Base-by-base conservation (phyloP, 331 rosid genomes). In the Malus hybrid region DNA sequence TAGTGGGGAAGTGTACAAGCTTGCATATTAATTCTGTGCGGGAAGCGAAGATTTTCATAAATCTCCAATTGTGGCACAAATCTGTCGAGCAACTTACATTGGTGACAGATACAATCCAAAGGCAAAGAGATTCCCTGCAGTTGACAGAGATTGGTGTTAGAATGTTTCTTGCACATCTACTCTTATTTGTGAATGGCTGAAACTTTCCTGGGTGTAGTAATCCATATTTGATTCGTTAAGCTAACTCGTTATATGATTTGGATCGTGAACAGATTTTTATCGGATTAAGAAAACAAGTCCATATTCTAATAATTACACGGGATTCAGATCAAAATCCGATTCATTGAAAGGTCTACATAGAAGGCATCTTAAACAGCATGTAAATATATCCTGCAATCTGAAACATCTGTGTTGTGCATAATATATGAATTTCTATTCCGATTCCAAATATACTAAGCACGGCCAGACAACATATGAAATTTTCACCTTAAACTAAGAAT, bases 41-140 rank as follows among this genome's bases (percentile, higher is more conserved):
- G 8, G 33, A 18, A 46, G 61, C 77, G 14, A 74, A 32, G 24
- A 56, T 5, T 55, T 56, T 66, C 58, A 20, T 64, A 19, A 39
- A 75, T 71, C 33, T 48, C 20, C 44, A 29, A 9, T 8, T 65
- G 58, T 30, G 74, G 34, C 73, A 39, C 36, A 56, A 7, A 14
- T 26, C 15, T 29, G 16, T 55, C 14, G 29, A 74, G 65, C 28
- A 80, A 86, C 96, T 88, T 89, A 91, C 98, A 93, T 77, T 20
- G 98, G 97, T 19, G 98, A 93, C n/a, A 89, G 76, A 81, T 89
- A 91, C 77, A 93, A 82, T 78, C 90, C 97, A 71, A 91, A 81
- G 55, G 98, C 98, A 85, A 91, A 93, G 66, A 93, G 39, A 68
- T 93, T 89, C 77, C 96, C 97, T 93, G 91, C 82, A 89, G 63